phyloP scores from a whole-genome alignment of 805 yeast genomes.

The Barnettozyma sp. region DNA sequence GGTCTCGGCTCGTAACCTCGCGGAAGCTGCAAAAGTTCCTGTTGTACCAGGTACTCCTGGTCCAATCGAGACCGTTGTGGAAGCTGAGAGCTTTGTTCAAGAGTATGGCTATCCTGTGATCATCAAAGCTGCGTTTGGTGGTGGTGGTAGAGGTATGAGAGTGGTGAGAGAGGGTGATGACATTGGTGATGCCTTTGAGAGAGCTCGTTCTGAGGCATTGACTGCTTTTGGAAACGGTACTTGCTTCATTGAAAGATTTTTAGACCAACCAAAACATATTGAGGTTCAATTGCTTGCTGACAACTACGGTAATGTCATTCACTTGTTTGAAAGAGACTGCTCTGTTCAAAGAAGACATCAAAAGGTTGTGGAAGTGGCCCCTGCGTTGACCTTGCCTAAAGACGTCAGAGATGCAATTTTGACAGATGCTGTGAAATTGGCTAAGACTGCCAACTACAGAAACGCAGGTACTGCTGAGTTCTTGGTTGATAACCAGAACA shows the following conservation, averaged over 20 bases:
- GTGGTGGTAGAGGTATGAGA: constrained; percentile 99
- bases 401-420: constrained; percentile 86
- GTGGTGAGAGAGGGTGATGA: constrained; percentile 96
- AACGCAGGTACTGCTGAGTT: constrained; percentile 99
- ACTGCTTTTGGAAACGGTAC: constrained; percentile 98
- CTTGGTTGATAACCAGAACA: constrained; percentile 83
- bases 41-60: constrained; percentile 98
- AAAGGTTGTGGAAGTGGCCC: constrained; percentile 97
- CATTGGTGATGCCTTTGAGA: constrained; percentile 80
- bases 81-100: constrained; percentile 73
- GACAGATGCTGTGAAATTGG: constrained; percentile 90
- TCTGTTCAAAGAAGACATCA: constrained; percentile 99
- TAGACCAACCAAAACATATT: constrained; percentile 93
- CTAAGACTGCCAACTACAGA: constrained; percentile 80
- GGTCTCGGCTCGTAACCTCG: constrained; percentile 88
- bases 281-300: constrained; percentile 96
- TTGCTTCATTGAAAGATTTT: constrained; percentile 92
- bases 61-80: constrained; percentile 74
- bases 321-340: constrained; percentile 95
- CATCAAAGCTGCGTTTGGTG: constrained; percentile 98
- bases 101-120: constrained; percentile 92
- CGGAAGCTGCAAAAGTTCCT: constrained; percentile 77
- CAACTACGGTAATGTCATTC: constrained; percentile 88
- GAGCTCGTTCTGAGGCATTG: constrained; percentile 92
- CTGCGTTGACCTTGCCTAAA: constrained; percentile 83